Evolutionary conservation across 345 rosid genomes (phyloP), one percentile per base, ranked within the genome.

Genomic region (sweet orange (Citrus sinensis)): DNA sequence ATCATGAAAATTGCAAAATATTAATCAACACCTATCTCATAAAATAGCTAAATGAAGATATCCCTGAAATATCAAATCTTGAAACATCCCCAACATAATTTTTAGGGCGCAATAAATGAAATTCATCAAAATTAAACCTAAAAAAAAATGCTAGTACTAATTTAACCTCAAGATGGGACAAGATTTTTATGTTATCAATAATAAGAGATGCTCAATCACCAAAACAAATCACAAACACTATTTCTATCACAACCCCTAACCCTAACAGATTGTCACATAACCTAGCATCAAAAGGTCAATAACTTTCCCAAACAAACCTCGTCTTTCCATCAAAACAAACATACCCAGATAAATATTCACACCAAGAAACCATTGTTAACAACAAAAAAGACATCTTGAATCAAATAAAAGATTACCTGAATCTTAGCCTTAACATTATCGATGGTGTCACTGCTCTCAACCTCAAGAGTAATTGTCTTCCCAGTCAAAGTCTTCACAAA

Each of bases 381-480:
- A 42, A 74, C 13, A 1, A 49, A 30, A 10, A 65, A 51, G 49
- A 74, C 6, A 17, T 54, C 6, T 0, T 34, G 58, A 17, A 54
- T 39, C 67, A 77, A 68, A 51, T 1, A 40, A 29, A 4, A 1
- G 78, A 27, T 16, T 1, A 88, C 89, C 91, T 86, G 91, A 60
- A 88, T 88, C 83, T 88, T 88, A 71, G 85, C 79, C 78, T 88
- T 88, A 79, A 88, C 91, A 86, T 88, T 88, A 82, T 88, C 89
- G 79, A 86, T 71, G 71, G 89, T 86, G 77, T 88, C 91, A 72
- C 89, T 85, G 63, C 87, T 80, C 77, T 88, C 91, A 22, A 86
- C 89, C 79, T 86, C 91, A 79, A 88, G 85, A 76, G 91, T 88
- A 64, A 88, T 84, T 58, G 91, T 88, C 83, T 88, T 88, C 0